phyloP scores from a whole-genome alignment of 345 rosid species.

The Eucalyptus guilfoylei region DNA sequence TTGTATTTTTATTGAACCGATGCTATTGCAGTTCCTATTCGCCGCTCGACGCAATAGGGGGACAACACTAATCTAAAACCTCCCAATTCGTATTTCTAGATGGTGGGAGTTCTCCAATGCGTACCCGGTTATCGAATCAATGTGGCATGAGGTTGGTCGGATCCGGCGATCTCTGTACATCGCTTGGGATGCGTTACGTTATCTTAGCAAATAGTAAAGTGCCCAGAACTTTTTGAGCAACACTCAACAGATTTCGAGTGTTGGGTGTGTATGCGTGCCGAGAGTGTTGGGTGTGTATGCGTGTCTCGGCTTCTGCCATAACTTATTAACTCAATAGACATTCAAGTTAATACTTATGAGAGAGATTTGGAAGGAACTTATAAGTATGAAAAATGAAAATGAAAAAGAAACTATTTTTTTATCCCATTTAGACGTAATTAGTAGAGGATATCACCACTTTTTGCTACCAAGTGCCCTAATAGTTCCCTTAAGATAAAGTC shows the following conservation, averaged over 20 bases:
- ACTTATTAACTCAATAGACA: background rate
- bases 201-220: background rate
- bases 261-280: background rate
- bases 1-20: background rate
- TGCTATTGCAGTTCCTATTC: background rate
- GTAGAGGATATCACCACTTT: background rate
- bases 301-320: background rate
- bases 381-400: background rate
- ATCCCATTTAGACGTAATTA: background rate
- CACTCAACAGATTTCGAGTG: background rate
- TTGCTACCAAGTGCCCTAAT: background rate
- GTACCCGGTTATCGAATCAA: background rate
- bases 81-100: background rate
- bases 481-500: background rate
- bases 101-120: background rate
- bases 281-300: background rate
- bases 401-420: background rate
- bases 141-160: background rate
- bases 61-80: background rate
- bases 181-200: rapidly evolving
- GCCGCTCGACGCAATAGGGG: background rate
- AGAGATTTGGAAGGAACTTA: background rate
- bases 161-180: rapidly evolving
- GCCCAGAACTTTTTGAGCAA: background rate
- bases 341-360: background rate